Conservation (phyloP, 352 stramenopile species). For the Globisporangium alternatum region DNA sequence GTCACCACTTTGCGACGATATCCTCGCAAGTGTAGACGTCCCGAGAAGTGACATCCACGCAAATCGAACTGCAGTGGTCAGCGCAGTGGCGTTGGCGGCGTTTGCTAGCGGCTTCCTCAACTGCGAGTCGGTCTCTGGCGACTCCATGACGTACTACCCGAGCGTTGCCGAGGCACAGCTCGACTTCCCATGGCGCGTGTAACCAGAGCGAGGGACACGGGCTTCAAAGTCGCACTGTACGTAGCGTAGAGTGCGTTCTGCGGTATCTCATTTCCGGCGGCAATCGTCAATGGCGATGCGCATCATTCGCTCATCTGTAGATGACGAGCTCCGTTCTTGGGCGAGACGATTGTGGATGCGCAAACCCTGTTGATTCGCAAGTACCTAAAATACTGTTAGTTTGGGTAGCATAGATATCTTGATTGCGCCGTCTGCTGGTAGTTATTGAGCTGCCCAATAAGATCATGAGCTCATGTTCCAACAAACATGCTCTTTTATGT, state of each 20-base stretch:
- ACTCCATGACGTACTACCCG: constrained; percentile 21
- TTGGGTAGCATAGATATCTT: too few relatives aligned
- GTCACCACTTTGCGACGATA: constrained; percentile 10
- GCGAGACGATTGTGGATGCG: neutral
- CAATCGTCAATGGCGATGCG: neutral
- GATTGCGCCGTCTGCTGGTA: neutral
- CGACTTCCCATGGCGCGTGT: neutral
- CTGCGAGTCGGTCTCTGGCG: constrained; percentile 4
- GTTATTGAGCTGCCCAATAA: neutral
- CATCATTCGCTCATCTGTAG: neutral
- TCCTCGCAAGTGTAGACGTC: neutral
- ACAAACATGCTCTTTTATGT: neutral
- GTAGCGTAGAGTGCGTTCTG: too few relatives aligned
- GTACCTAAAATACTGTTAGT: too few relatives aligned
- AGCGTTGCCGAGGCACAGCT: constrained; percentile 8
- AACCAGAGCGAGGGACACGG: too few relatives aligned
- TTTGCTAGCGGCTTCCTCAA: constrained; percentile 5
- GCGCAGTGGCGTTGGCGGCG: neutral
- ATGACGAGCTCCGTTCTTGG: neutral
- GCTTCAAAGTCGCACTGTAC: too few relatives aligned
- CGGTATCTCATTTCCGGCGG: neutral
- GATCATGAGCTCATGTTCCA: neutral
- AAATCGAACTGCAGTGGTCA: neutral
- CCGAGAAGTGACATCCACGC: too few relatives aligned
- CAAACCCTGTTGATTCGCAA: too few relatives aligned